Evolutionary conservation across 2,329 filamentous ascomycete genomes (phyloP).

Genomic region (Aspergillus versicolor): DNA sequence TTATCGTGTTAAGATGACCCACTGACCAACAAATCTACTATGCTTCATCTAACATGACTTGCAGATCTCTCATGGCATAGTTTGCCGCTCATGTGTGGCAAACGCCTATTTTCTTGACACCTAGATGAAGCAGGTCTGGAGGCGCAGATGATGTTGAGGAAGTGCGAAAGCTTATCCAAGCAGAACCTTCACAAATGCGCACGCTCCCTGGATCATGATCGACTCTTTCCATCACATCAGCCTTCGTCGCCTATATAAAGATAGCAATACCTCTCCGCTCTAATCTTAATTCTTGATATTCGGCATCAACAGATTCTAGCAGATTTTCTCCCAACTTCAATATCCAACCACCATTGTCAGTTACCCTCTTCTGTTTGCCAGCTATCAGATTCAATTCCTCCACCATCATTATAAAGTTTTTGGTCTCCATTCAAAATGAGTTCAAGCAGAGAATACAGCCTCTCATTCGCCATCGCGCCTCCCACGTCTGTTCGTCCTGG

Average conservation of each 20-base stretch:
- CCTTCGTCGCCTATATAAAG: constrained; percentile 2
- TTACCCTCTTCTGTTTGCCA: neutral
- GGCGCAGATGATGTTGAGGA: neutral
- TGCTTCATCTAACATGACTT: neutral
- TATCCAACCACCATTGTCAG: neutral
- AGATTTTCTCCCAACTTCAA: neutral
- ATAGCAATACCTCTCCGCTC: neutral
- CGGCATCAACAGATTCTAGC: neutral
- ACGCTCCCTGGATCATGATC: neutral
- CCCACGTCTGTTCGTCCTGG: constrained; percentile 27
- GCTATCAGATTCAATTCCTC: neutral
- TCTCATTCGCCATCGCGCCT: constrained; percentile 31
- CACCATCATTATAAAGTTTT: neutral
- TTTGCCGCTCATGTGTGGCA: constrained; percentile 4
- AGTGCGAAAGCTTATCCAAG: neutral
- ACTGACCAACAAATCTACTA: neutral
- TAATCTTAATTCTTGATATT: neutral
- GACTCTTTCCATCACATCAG: neutral
- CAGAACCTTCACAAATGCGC: neutral
- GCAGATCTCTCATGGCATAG: neutral
- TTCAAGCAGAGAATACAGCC: constrained; percentile 28
- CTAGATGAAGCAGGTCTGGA: neutral
- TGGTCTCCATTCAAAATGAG: neutral
- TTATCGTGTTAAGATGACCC: neutral
- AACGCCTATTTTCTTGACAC: neutral